Conservation (phyloP, 1,139 yeast species). For the Scheffersomyces segobiensis region DNA sequence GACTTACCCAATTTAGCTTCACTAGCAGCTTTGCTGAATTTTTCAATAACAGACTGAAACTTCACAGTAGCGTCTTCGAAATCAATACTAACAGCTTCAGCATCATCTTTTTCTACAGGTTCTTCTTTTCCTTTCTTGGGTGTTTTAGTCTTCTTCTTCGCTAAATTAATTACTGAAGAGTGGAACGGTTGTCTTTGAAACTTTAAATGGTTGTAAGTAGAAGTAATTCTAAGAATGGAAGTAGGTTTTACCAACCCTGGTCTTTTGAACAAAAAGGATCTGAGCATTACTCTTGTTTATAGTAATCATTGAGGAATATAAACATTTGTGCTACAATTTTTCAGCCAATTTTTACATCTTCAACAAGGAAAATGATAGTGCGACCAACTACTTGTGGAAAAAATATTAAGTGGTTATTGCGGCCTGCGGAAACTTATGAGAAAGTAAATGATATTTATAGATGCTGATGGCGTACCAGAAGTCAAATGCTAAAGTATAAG, state of each 20-base stretch:
- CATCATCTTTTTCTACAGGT: slow-evolving; percentile 17
- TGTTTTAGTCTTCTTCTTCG: slow-evolving; percentile 17
- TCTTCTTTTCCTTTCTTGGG: slow-evolving; percentile 15
- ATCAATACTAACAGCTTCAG: slow-evolving; percentile 28
- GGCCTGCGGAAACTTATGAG: neutral
- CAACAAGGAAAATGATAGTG: neutral
- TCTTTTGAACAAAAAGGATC: neutral
- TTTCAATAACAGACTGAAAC: slow-evolving; percentile 51
- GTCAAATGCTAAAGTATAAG: too few relatives aligned
- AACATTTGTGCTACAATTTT: neutral
- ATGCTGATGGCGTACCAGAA: too few relatives aligned
- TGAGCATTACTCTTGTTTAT: neutral
- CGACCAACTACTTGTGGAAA: slow-evolving; percentile 1
- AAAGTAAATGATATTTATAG: too few relatives aligned
- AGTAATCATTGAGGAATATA: neutral
- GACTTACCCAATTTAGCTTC: slow-evolving; percentile 70
- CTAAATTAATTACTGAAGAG: slow-evolving; percentile 2
- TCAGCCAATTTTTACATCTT: neutral
- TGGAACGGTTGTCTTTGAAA: slow-evolving; percentile 1
- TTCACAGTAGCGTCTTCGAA: slow-evolving; percentile 43
- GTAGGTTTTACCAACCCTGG: neutral
- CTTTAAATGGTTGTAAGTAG: neutral
- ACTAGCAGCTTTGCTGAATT: slow-evolving; percentile 55
- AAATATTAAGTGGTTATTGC: neutral
- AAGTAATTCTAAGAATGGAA: neutral